These are phyloP conservation scores for Avena insularis DNA, from an alignment of 176 grass and related monocot species.

Conservation along the genomic window DNA sequence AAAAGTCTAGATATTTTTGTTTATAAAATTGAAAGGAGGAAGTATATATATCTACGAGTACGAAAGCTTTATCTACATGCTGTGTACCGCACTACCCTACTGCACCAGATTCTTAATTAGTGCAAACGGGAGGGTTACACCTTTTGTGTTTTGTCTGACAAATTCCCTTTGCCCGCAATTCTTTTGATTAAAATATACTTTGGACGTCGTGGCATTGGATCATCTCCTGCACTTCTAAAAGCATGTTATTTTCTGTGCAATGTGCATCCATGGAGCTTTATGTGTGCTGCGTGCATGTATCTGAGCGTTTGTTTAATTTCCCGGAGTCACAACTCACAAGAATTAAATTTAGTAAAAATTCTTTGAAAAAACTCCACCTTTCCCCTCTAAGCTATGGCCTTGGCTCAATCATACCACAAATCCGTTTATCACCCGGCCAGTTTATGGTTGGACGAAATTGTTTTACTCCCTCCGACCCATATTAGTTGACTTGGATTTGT, in stretches of 20 bases:
- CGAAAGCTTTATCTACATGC: not conserved
- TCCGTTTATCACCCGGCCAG: not conserved
- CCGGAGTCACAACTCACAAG: no score
- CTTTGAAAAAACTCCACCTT: no score
- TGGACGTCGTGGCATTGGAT: not conserved
- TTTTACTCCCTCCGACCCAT: not conserved
- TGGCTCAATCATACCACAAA: no score
- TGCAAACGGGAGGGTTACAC: not conserved
- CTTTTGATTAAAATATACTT: constrained; percentile 10
- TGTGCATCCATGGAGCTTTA: no score
- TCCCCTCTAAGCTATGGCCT: no score
- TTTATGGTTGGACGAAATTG: not conserved
- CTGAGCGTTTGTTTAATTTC: no score
- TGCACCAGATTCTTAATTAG: not conserved
- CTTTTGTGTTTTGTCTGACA: constrained; percentile 7
- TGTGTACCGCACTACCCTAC: not conserved
- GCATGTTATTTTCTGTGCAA: not conserved
- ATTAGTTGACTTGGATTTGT: no score
- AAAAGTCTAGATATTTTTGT: no score
- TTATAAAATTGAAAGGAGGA: no score
- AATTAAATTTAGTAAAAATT: no score
- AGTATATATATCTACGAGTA: not conserved
- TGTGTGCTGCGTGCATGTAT: no score
- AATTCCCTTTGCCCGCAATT: not conserved
- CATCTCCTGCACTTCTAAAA: not conserved